Base-by-base conservation (phyloP, 805 yeast genomes). In the Candida maesae region DNA sequence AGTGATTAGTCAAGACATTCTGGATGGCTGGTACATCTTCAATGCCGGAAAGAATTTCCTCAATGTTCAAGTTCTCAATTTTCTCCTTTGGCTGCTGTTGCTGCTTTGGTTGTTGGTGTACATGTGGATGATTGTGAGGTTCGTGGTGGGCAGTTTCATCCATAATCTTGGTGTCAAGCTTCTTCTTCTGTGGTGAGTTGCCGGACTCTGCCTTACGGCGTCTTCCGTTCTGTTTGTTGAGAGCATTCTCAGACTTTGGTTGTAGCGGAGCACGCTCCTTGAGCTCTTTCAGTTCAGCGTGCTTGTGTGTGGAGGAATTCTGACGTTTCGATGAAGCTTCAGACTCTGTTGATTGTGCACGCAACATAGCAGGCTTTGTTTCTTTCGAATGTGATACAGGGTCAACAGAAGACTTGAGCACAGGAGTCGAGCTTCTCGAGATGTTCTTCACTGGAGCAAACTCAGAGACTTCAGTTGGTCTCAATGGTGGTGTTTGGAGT, bases 1-100 rank as follows among this genome's bases (percentile, higher is more conserved):
- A 69, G 60, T 87, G 93, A 58, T 93, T 93, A 34, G 79, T 73
- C 36, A 89, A 66, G 10, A 87, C 73, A 58, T 83, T 81, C 38
- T 73, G 73, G 35, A 87, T 67, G 35, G 78, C 80, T 3, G 62
- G 65, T 33, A 76, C 55, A 33, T 74, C 72, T 5, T 66, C 54
- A 15, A 76, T 60, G 3, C 58, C 58, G 2, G 53, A 36, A 7
- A 69, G 44, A 13, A 65, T 44, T 14, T 50, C 44, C 2, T 59
- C 56, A 7, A 64, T 42, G 34, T 63, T 62, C 42, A 55, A 50
- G 33, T 52, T 35, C 42, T 55, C 50, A 39, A 59, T 56, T 48
- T 61, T 52, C 39, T 56, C 57, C 41, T 59, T 47, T 38, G 44
- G 47, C 25, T 46, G 46, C 17, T 37, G 27, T 15, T 29, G 38